These are phyloP conservation scores for Chlorella sp. DNA, from an alignment of 139 green algal species.

Conservation along the genomic window DNA sequence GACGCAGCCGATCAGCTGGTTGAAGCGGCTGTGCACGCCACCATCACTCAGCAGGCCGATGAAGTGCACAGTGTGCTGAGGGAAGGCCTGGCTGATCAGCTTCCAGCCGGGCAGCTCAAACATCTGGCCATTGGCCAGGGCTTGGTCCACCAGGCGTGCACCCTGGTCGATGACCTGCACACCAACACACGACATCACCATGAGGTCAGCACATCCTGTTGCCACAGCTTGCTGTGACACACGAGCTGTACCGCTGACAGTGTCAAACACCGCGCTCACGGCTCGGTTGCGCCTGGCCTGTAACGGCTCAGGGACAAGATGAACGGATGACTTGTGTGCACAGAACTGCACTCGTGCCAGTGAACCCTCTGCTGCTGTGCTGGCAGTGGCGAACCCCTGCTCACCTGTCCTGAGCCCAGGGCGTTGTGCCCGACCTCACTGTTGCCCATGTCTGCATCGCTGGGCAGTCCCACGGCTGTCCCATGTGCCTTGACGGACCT, in stretches of 20 bases:
- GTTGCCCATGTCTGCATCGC: slow-evolving; percentile 93
- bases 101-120: slow-evolving; percentile 81
- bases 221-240: no score
- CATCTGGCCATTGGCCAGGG: slow-evolving; percentile 70
- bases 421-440: slow-evolving; percentile 91
- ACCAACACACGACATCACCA: no score
- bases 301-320: no score
- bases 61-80: slow-evolving; percentile 86
- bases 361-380: no score
- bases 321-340: no score
- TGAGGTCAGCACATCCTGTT: no score
- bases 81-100: slow-evolving; percentile 66
- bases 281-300: no score
- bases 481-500: slow-evolving; percentile 81
- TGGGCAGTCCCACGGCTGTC: slow-evolving; percentile 86
- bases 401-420: slow-evolving; percentile 86
- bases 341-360: no score
- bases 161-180: slow-evolving; percentile 91
- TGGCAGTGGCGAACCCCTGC: no score
- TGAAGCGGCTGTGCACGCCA: slow-evolving; percentile 85
- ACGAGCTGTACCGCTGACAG: no score
- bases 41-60: slow-evolving; percentile 92
- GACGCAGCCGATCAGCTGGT: slow-evolving; percentile 69
- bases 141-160: slow-evolving; percentile 85
- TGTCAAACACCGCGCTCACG: no score